Evolutionary conservation across 2,329 filamentous ascomycete species (phyloP).

Genomic region (Colletotrichum abscissum): DNA sequence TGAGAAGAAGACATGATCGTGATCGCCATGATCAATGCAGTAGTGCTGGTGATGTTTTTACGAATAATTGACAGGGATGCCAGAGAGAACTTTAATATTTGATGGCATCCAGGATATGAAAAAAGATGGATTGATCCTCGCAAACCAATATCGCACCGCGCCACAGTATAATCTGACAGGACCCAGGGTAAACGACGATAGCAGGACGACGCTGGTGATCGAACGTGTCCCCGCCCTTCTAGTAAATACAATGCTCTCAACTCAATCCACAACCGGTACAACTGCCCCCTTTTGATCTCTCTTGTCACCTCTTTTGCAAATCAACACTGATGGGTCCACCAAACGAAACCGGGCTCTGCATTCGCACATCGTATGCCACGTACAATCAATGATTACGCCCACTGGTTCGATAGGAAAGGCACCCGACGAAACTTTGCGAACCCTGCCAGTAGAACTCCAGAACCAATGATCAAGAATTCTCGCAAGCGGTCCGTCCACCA

Average conservation of each 20-base stretch:
- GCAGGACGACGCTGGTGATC: background rate
- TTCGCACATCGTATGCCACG: constrained; percentile 35
- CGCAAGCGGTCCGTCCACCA: constrained; percentile 1
- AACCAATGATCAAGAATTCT: constrained; percentile 25
- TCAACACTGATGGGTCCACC: constrained; percentile 18
- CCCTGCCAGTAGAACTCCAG: constrained; percentile 26
- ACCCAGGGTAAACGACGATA: constrained; percentile 19
- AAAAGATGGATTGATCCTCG: constrained; percentile 29
- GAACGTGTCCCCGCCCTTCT: constrained; percentile 19
- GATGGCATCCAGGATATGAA: constrained; percentile 1
- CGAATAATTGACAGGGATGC: background rate
- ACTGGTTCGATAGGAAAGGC: constrained; percentile 26
- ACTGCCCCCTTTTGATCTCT: constrained; percentile 24
- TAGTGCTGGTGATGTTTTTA: background rate
- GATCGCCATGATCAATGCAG: no score
- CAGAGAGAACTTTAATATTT: background rate
- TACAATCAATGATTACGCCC: constrained; percentile 35
- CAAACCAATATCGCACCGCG: constrained; percentile 27
- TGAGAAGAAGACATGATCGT: no score
- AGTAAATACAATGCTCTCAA: constrained; percentile 33
- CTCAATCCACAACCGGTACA: background rate
- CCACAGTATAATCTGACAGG: constrained; percentile 32
- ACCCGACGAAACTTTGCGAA: constrained; percentile 26
- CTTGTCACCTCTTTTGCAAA: constrained; percentile 22
- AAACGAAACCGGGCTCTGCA: constrained; percentile 28